Percentiles rank a stretch among this genome's conserved stretches.
Conservation (phyloP, 108 stramenopile species). For the Cyclotella kingstonii region DNA sequence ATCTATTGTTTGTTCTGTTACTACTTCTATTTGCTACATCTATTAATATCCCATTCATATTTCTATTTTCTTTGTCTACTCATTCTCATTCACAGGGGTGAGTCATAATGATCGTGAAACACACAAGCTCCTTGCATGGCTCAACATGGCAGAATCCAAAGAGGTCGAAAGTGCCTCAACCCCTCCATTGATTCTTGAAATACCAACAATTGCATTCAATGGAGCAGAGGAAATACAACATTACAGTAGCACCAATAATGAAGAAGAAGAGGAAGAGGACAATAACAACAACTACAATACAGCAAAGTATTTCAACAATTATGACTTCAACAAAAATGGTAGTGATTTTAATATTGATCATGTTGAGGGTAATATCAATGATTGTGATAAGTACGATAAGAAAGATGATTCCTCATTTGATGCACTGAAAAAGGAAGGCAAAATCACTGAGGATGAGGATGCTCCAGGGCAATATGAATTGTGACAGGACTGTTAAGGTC, state of each 20-base stretch:
- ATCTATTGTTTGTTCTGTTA: neutral
- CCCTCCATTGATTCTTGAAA: conserved; percentile 33
- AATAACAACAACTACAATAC: no score
- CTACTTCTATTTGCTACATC: neutral
- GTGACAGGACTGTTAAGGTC: no score
- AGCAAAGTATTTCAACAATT: no score
- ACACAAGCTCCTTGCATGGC: conserved; percentile 31
- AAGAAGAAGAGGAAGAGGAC: neutral
- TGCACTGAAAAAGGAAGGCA: conserved; percentile 1
- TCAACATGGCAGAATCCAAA: conserved; percentile 22
- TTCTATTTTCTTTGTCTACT: neutral
- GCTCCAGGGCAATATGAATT: conserved; percentile 15
- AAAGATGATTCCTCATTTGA: no score
- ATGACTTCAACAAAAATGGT: no score
- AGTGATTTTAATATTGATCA: no score
- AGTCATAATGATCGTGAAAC: conserved; percentile 30
- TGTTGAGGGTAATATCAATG: no score
- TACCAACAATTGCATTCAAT: conserved; percentile 24
- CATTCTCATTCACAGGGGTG: conserved; percentile 5
- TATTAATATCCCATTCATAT: neutral
- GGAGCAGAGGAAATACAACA: neutral
- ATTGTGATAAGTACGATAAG: no score
- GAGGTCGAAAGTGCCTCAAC: conserved; percentile 26
- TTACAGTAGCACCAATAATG: neutral
- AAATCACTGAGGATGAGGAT: neutral